phyloP scores from a whole-genome alignment of 2,329 filamentous ascomycete genomes.

The Colletotrichum magnum region DNA sequence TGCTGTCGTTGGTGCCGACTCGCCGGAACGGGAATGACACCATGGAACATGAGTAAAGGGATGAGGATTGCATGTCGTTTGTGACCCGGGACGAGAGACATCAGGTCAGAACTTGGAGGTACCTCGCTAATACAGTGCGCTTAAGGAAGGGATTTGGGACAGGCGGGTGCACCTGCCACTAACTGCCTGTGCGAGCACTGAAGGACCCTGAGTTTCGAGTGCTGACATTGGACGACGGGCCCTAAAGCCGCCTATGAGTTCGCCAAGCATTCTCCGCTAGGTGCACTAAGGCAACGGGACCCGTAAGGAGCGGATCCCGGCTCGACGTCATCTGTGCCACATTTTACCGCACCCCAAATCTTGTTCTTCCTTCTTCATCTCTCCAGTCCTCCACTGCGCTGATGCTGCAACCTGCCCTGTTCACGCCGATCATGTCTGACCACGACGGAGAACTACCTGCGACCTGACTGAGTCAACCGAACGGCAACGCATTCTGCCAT shows the following conservation, averaged over 20 bases:
- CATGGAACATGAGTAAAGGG: not conserved
- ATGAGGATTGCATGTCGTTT: no score
- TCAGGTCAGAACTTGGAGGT: no score
- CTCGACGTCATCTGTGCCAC: constrained; percentile 36
- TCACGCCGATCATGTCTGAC: constrained; percentile 19
- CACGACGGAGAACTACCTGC: constrained; percentile 2
- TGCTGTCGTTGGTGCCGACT: constrained; percentile 46
- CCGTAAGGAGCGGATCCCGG: constrained; percentile 1
- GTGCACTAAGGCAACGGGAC: not conserved
- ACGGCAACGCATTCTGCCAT: not conserved
- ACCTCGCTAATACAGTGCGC: no score
- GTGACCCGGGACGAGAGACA: no score
- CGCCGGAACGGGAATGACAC: constrained; percentile 43
- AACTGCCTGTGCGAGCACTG: not conserved
- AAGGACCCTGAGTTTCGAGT: not conserved
- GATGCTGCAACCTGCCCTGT: not conserved
- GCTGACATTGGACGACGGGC: constrained; percentile 23
- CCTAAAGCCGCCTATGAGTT: not conserved
- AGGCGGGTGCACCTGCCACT: no score
- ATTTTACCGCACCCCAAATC: constrained; percentile 15
- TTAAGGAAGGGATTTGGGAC: no score
- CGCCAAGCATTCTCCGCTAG: not conserved
- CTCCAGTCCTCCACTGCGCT: constrained; percentile 1
- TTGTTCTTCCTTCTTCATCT: not conserved
- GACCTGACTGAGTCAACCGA: not conserved